Conservation (phyloP, 371 early-diverging fungal species). For the Mucor velutinosus region DNA sequence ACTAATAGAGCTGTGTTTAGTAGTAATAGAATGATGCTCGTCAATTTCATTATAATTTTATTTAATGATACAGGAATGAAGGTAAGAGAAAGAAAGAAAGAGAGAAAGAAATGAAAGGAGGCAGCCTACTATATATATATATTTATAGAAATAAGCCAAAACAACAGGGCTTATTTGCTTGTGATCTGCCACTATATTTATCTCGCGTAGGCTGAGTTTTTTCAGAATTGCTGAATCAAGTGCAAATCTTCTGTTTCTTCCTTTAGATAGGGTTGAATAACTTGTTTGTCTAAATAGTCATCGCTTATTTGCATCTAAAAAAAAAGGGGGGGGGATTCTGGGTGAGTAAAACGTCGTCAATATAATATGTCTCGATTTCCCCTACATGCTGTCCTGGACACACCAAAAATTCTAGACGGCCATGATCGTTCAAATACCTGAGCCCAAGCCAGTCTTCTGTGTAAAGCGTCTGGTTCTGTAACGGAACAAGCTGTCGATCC, state of each 20-base stretch:
- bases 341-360: constrained; percentile 16
- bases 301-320: constrained; percentile 62
- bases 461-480: constrained; percentile 65
- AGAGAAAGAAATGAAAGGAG: constrained; percentile 5
- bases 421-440: constrained; percentile 54
- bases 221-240: constrained; percentile 16
- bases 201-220: neutral
- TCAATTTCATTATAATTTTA: constrained; percentile 14
- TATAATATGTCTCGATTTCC: neutral
- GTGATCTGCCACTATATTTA: neutral
- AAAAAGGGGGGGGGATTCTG: neutral
- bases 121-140: constrained; percentile 8
- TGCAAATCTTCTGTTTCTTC: constrained; percentile 14
- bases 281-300: constrained; percentile 50
- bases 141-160: constrained; percentile 1
- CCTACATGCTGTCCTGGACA: constrained; percentile 77
- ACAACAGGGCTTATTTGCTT: constrained; percentile 1
- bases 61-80: constrained; percentile 13
- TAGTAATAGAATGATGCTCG: constrained; percentile 6
- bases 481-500: constrained; percentile 48
- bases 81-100: constrained; percentile 2
- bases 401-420: constrained; percentile 61
- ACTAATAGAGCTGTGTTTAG: constrained; percentile 5
- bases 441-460: constrained; percentile 76
- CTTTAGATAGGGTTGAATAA: constrained; percentile 54